Conservation (phyloP, 306 rosid species). For the Cucumis hystrix region DNA sequence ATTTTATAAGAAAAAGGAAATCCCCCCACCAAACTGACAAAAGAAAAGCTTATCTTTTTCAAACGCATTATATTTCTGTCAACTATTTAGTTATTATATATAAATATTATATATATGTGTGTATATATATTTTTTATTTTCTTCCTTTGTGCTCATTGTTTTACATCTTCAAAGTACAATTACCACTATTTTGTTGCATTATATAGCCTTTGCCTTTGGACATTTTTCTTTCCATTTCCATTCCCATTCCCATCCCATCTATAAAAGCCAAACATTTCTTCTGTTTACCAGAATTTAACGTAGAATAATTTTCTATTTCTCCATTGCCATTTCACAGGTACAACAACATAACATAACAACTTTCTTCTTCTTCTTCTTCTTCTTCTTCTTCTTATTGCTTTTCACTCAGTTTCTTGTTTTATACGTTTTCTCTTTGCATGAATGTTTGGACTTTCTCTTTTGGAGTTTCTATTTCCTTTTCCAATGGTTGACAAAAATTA, state of each 20-base stretch:
- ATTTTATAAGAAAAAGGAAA: neutral
- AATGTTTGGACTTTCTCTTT: neutral
- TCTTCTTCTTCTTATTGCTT: neutral
- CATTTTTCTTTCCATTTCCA: constrained; percentile 22
- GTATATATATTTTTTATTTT: neutral
- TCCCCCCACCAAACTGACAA: constrained; percentile 57
- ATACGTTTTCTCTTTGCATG: neutral
- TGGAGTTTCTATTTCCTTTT: constrained; percentile 1
- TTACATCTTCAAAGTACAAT: constrained; percentile 23
- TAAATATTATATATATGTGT: neutral
- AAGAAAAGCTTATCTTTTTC: constrained; percentile 50
- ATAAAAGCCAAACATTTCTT: constrained; percentile 12
- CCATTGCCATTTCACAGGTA: neutral
- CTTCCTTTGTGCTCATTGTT: constrained; percentile 7
- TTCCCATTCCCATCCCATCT: constrained; percentile 3
- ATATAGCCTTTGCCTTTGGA: constrained; percentile 18
- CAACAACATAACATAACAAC: neutral
- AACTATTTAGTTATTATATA: constrained; percentile 9
- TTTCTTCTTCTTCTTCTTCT: constrained; percentile 2
- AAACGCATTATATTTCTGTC: constrained; percentile 29
- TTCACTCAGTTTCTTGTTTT: neutral
- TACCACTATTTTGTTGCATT: constrained; percentile 37
- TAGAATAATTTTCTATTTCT: neutral
- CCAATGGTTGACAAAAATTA: constrained; percentile 19
- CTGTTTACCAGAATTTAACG: neutral